Percentiles rank a stretch among this genome's conserved stretches.
Conservation (phyloP, 768 basidiomycete genomes). For the Collybia nuda region DNA sequence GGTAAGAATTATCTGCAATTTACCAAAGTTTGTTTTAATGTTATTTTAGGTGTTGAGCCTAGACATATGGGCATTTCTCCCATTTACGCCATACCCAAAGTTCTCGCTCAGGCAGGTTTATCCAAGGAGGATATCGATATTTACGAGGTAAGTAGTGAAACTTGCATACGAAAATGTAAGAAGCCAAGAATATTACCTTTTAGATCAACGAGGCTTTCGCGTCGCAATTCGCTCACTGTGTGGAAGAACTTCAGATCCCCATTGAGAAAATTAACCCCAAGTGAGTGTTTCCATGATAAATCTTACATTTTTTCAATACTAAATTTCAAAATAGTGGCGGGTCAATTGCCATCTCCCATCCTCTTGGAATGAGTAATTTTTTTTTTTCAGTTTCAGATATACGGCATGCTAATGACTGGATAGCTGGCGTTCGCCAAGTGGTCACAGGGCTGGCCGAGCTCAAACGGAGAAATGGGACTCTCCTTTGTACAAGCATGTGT, state of each 20-base stretch:
- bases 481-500: constrained; percentile 80
- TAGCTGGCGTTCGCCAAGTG: constrained; percentile 84
- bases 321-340: constrained; percentile 58
- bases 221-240: constrained; percentile 91
- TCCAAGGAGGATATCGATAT: constrained; percentile 73
- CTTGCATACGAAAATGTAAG: background rate
- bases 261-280: constrained; percentile 85
- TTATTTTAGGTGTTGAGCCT: constrained; percentile 66
- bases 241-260: constrained; percentile 75
- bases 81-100: constrained; percentile 67
- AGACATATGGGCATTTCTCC: constrained; percentile 79
- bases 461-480: constrained; percentile 59
- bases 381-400: background rate
- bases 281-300: constrained; percentile 37
- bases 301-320: background rate
- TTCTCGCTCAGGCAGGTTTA: constrained; percentile 60
- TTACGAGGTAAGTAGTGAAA: constrained; percentile 55
- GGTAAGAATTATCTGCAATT: constrained; percentile 41
- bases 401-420: constrained; percentile 10
- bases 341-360: constrained; percentile 81
- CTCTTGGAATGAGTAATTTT: constrained; percentile 77
- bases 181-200: background rate
- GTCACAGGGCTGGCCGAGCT: constrained; percentile 87
- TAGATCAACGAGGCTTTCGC: constrained; percentile 93
- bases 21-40: background rate